Base-by-base conservation (phyloP, 306 rosid species). In the Cucurbita argyrosperma region DNA sequence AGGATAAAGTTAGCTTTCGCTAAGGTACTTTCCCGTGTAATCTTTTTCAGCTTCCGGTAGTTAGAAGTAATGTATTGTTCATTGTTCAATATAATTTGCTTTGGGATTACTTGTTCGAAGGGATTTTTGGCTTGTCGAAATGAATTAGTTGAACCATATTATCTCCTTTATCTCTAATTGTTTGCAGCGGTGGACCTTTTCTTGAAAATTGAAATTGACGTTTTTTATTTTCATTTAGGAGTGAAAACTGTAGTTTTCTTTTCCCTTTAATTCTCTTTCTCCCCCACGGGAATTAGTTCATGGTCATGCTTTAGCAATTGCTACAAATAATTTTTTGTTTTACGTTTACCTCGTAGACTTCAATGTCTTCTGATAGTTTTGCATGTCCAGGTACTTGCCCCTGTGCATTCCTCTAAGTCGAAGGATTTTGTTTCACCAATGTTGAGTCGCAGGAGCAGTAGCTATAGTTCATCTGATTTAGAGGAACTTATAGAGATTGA, bases 401-500 rank as follows among this genome's bases (percentile, higher is more conserved):
- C 35, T 52, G 58, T 37, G 15, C 63, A 59, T 61, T 54, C 75
- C 37, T 53, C 21, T 53, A 47, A 11, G 16, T 47, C 18, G 14
- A 50, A 53, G 75, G 67, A 6, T 30, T 55, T 51, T 45, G 19
- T 46, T 59, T 67, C 78, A 63, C 76, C 76, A 83, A 89, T 90
- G 95, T 90, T 85, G 57, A 80, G 81, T 79, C 54, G 72, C 63
- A 74, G 69, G 70, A 84, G 79, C 43, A 82, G 60, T 37, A 78
- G 76, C 19, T 80, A 43, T 45, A 50, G 37, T 65, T 77, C 82
- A 38, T 76, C 66, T 43, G 85, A 75, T 72, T 79, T 40, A 68
- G 88, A 85, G 78, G 86, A 87, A 62, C 96, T 89, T 59, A 21
- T 83, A 55, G 82, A 86, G 79, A 75, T 87, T 80, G 85, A 83